Conservation (phyloP, 164 flowering plant species). For the Kalanchoe fedtschenkoi region DNA sequence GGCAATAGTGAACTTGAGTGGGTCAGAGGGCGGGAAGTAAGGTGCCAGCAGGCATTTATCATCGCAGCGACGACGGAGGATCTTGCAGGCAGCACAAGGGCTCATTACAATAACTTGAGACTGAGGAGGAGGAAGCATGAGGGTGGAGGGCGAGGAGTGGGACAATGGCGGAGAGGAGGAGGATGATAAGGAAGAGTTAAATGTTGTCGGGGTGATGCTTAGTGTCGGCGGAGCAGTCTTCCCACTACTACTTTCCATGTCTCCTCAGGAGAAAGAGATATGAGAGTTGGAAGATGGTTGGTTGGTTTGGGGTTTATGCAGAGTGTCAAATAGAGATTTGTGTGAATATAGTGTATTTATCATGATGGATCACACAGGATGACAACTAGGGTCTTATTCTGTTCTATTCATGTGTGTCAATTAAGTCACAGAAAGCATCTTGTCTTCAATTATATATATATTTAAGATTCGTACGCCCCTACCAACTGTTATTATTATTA, state of each 20-base stretch:
- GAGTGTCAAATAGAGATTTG: no score
- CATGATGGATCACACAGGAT: no score
- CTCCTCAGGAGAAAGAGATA: background rate
- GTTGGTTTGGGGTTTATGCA: no score
- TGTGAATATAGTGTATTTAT: no score
- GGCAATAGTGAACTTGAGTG: slow-evolving; percentile 70
- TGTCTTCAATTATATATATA: no score
- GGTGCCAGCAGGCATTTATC: slow-evolving; percentile 67
- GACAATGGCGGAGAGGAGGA: background rate
- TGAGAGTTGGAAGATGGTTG: background rate
- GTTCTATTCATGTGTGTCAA: no score
- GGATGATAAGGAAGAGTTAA: background rate
- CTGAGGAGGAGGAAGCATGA: background rate
- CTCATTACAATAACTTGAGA: slow-evolving; percentile 1
- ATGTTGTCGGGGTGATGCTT: background rate
- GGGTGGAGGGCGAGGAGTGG: slow-evolving; percentile 2
- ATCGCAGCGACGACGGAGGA: slow-evolving; percentile 60
- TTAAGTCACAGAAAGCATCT: no score
- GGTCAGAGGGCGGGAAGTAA: slow-evolving; percentile 66
- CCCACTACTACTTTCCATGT: slow-evolving; percentile 3
- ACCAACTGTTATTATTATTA: no score
- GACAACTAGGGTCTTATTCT: no score
- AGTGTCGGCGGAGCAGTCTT: slow-evolving; percentile 1
- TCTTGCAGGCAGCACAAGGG: slow-evolving; percentile 67
- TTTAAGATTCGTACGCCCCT: no score